Percentiles rank a stretch among this genome's conserved stretches.
phyloP scores from a whole-genome alignment of 192 early-diverging fungal species.

The Cetraspora pellucida region DNA sequence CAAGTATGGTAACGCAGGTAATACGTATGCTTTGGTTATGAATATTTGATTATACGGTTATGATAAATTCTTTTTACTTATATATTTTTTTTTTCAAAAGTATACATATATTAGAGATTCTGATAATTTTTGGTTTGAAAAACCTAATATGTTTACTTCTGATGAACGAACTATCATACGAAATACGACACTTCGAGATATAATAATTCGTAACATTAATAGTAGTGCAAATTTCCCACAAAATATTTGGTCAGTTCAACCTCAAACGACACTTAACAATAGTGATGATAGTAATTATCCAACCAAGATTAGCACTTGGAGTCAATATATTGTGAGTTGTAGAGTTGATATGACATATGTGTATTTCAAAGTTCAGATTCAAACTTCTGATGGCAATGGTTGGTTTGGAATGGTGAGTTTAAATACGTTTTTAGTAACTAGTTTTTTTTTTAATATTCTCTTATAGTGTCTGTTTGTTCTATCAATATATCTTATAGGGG shows the following conservation, averaged over 20 bases:
- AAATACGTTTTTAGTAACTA: not conserved
- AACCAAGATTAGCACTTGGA: not conserved
- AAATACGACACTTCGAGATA: slow-evolving; percentile 33
- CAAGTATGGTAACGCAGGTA: slow-evolving; percentile 16
- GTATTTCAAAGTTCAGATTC: not conserved
- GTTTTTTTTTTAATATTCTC: too few species aligned
- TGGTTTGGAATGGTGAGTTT: slow-evolving; percentile 26
- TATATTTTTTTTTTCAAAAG: too few species aligned
- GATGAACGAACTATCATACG: slow-evolving; percentile 35
- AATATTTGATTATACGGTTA: too few species aligned
- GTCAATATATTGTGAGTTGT: not conserved
- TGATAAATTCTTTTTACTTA: too few species aligned
- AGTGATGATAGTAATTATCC: not conserved
- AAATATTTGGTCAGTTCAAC: slow-evolving; percentile 20
- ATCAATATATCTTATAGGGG: not conserved
- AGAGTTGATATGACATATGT: not conserved
- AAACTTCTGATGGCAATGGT: not conserved
- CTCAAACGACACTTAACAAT: not conserved
- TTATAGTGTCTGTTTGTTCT: too few species aligned
- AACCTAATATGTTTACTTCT: slow-evolving; percentile 45
- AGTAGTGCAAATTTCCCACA: not conserved
- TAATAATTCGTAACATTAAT: slow-evolving; percentile 8
- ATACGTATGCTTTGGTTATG: too few species aligned
- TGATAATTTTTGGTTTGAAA: slow-evolving; percentile 60
- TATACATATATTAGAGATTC: slow-evolving; percentile 44